Base-by-base conservation (phyloP, 805 yeast genomes). In the Nematodospora valgi region DNA sequence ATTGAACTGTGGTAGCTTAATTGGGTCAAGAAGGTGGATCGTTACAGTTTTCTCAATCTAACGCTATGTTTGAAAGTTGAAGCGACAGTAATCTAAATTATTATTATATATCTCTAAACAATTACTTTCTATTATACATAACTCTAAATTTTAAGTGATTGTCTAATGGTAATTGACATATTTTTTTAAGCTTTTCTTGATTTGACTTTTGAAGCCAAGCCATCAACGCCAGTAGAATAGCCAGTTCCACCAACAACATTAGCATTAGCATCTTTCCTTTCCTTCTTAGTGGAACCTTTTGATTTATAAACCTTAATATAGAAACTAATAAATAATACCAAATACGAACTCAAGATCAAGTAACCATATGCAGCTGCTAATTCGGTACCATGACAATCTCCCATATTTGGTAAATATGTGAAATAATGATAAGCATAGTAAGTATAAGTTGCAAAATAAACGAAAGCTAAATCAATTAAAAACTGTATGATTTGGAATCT, bases 401-500 rank as follows among this genome's bases (percentile, higher is more conserved):
- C 71, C 23, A 56, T 44, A 65, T 85, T 78, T 40, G 96, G 96
- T 57, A 89, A 62, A 41, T 55, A 52, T 23, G 58, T 60, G 60
- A 63, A 81, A 71, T 80, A 87, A 41, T 71, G 74, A 58, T 70
- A 70, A 25, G 93, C 89, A 49, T 85, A 87, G 68, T 82, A 88
- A 44, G 96, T 82, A 68, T 86, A 91, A 37, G 95, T 83, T 34
- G 96, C 96, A 62, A 86, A 88, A 72, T 88, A 93, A 46, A 93
- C 94, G 59, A 91, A 89, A 27, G 73, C 78, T 56, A 91, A 76
- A 63, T 91, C 98, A 55, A 91, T 72, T 48, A 91, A 67, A 58
- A 91, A 91, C 70, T 91, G 98, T 53, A 86, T 70, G 66, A 91
- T 91, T 72, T 91, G 98, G 72, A 86, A 81, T 47, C 95, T 76